Evolutionary conservation across 495 filamentous ascomycete species (phyloP), one percentile per base, ranked within the genome.

Genomic region (Massariosphaeria phaeospora): DNA sequence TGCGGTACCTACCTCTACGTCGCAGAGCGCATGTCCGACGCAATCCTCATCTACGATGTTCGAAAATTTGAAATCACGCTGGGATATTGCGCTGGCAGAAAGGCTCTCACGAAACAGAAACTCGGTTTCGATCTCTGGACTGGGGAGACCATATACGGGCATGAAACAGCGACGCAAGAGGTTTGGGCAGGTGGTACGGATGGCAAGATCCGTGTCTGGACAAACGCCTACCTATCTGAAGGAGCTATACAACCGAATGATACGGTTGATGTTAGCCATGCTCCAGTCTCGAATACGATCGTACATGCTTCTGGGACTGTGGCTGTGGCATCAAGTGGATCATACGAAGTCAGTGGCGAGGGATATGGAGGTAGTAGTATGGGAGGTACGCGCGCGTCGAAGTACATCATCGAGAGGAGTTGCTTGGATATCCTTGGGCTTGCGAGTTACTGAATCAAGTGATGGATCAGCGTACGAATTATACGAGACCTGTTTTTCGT

Each of bases 1-100:
- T 91, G 89, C 72, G 91, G 88, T n/a, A 73, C 81, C 54, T 97
- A 96, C 70, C 70, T 98, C 27, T 83, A 88, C 62, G 80, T 95
- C 13, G 85, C 82, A n/a, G 94, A 97, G 74, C 78, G 94, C 29
- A 81, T 80, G 61, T 84, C 88, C 44, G 75, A 79, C 33, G 84
- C 82, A 5, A 66, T 96, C 9, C 66, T 87, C 44, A 76, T 95
- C 1, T 96, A 90, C 71, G 93, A 98, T 71, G 74, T 96, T 24
- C 77, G 94, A 12, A 84, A 84, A 4, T 79, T 80, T 7, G 79
- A 84, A 0, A 76, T 80, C 60, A 67, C 84, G 61, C 71, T 98
- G 6, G 83, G 81, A 13, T 82, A 78, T 70, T 72, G 96, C 45
- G 72, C 70, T 12, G 89, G 91, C 0, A 78, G 93, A 26, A 75